phyloP scores from a whole-genome alignment of 78 protist genomes.

The Cavenderia fasciculata region DNA sequence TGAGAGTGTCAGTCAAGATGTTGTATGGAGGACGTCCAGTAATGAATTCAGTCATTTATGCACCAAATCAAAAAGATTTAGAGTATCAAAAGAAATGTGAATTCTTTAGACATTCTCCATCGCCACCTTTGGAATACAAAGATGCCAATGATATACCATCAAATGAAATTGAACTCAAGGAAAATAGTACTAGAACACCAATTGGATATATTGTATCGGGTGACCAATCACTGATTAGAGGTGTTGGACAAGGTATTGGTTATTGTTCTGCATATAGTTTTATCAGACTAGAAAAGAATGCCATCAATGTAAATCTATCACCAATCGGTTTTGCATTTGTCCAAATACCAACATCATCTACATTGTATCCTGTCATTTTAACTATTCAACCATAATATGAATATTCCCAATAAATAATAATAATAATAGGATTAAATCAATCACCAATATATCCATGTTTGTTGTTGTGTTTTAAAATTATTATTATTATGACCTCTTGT shows the following conservation, averaged over 20 bases:
- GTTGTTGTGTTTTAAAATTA: not conserved
- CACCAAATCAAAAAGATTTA: conserved; percentile 14
- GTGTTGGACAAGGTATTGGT: conserved; percentile 57
- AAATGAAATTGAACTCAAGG: not conserved
- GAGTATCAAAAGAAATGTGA: not conserved
- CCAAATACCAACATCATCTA: conserved; percentile 54
- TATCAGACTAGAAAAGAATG: not conserved
- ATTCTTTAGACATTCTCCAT: too few species aligned
- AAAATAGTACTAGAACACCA: conserved; percentile 44
- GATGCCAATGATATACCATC: not conserved
- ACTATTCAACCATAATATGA: conserved; percentile 63
- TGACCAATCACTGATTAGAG: conserved; percentile 71
- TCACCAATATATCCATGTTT: too few species aligned
- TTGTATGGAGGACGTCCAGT: conserved; percentile 48
- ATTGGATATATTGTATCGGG: conserved; percentile 48
- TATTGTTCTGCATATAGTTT: conserved; percentile 35
- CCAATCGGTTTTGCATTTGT: conserved; percentile 71
- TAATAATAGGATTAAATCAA: too few species aligned
- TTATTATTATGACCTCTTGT: not conserved
- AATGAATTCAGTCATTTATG: conserved; percentile 48
- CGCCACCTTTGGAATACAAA: not conserved
- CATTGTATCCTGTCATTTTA: conserved; percentile 59
- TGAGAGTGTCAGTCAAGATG: conserved; percentile 55
- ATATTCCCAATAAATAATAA: too few species aligned
- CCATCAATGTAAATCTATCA: not conserved